Conservation (phyloP, 371 early-diverging fungal genomes). For the Amoeboaphelidium protococcarum region DNA sequence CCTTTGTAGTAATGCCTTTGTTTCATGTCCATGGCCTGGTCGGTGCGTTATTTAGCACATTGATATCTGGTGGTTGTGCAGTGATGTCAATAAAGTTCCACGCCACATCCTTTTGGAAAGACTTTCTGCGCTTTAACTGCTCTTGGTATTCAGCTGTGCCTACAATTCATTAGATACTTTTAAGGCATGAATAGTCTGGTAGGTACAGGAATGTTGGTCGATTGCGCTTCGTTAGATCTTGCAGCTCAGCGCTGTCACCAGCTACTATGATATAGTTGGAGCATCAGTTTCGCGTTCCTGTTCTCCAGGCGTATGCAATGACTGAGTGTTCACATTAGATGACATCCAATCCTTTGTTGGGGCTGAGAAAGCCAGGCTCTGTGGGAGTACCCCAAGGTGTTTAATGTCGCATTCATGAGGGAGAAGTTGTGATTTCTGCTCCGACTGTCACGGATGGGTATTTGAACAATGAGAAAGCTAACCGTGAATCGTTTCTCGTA, state of each 20-base stretch:
- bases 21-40: slow-evolving; percentile 74
- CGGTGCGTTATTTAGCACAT: slow-evolving; percentile 41
- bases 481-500: slow-evolving; percentile 25
- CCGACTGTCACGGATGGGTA: slow-evolving; percentile 18
- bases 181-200: slow-evolving; percentile 13
- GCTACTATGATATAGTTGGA: slow-evolving; percentile 36
- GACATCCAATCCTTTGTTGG: slow-evolving; percentile 52
- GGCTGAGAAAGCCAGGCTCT: slow-evolving; percentile 41
- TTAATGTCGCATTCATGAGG: slow-evolving; percentile 39
- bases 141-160: slow-evolving; percentile 55
- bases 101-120: slow-evolving; percentile 47
- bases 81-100: slow-evolving; percentile 52
- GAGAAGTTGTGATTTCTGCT: slow-evolving; percentile 8
- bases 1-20: slow-evolving; percentile 63
- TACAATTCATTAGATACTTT: slow-evolving; percentile 58
- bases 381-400: slow-evolving; percentile 61
- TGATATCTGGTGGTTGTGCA: slow-evolving; percentile 44
- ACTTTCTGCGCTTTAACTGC: slow-evolving; percentile 25
- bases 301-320: slow-evolving; percentile 69
- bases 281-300: slow-evolving; percentile 37
- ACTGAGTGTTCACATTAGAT: slow-evolving; percentile 75
- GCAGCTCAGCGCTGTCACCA: slow-evolving; percentile 56
- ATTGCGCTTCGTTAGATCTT: slow-evolving; percentile 50
- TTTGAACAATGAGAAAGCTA: slow-evolving; percentile 51
- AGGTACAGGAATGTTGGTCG: not conserved